These are phyloP conservation scores for Parathielavia appendiculata DNA, from an alignment of 495 filamentous ascomycete species.

Conservation along the genomic window DNA sequence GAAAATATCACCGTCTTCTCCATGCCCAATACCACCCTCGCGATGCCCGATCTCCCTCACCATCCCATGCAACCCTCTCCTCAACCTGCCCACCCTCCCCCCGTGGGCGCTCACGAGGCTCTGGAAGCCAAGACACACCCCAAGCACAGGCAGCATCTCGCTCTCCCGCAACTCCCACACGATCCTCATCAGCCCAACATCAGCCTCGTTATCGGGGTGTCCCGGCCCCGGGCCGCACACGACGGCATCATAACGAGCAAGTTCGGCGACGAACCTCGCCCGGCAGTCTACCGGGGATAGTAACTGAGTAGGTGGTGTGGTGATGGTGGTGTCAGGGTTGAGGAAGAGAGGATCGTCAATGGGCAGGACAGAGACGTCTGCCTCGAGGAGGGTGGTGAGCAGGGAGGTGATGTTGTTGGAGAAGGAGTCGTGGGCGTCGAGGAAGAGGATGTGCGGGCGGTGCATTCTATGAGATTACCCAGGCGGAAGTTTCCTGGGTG, in stretches of 20 bases:
- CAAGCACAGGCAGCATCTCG: slow-evolving; percentile 66
- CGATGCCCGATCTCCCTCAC: slow-evolving; percentile 57
- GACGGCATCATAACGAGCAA: slow-evolving; percentile 65
- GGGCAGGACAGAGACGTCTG: slow-evolving; percentile 62
- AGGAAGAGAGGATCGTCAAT: slow-evolving; percentile 55
- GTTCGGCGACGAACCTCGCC: slow-evolving; percentile 35
- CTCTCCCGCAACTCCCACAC: slow-evolving; percentile 63
- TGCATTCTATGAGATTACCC: neutral
- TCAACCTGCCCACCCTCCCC: slow-evolving; percentile 55
- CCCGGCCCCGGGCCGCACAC: slow-evolving; percentile 81
- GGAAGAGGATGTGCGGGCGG: slow-evolving; percentile 60
- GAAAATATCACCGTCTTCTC: slow-evolving; percentile 37
- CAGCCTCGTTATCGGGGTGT: slow-evolving; percentile 50
- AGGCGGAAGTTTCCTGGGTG: too few species aligned
- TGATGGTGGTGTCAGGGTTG: neutral
- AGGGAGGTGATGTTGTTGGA: slow-evolving; percentile 86
- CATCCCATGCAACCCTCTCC: slow-evolving; percentile 74
- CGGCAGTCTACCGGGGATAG: slow-evolving; percentile 15
- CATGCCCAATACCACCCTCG: slow-evolving; percentile 26
- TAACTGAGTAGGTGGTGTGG: neutral
- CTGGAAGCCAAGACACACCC: slow-evolving; percentile 92
- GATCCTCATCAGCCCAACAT: slow-evolving; percentile 73
- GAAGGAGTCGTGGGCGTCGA: slow-evolving; percentile 96
- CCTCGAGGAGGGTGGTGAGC: slow-evolving; percentile 59
- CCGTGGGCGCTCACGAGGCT: slow-evolving; percentile 67